Conservation (phyloP, 148 eudicot species). For the Silene conica region DNA sequence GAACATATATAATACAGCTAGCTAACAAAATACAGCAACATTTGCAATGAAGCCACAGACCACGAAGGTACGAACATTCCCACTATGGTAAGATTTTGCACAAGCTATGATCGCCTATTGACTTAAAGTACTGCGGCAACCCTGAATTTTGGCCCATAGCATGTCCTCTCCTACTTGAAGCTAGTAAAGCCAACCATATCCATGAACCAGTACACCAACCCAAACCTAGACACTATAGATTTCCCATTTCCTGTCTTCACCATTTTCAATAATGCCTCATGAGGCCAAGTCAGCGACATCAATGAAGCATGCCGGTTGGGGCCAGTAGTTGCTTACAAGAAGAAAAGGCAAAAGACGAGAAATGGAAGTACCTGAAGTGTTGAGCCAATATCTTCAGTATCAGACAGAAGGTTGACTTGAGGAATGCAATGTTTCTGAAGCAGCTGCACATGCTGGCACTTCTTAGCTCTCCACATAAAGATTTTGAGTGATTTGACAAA, state of each 20-base stretch:
- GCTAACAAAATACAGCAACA: neutral
- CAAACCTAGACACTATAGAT: too few species aligned
- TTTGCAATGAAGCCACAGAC: neutral
- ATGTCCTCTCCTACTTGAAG: neutral
- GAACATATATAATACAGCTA: neutral
- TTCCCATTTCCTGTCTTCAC: too few species aligned
- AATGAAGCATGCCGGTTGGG: neutral
- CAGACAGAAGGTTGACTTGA: conserved; percentile 27
- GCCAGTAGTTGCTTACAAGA: too few species aligned
- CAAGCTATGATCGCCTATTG: neutral
- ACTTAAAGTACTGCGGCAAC: neutral
- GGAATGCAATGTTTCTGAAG: conserved; percentile 68
- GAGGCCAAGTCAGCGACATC: neutral
- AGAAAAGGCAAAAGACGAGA: neutral
- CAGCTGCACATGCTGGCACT: conserved; percentile 43
- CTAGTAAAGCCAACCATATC: too few species aligned
- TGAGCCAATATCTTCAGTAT: conserved; percentile 19
- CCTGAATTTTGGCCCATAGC: neutral
- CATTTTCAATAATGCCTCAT: neutral
- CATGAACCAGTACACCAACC: too few species aligned
- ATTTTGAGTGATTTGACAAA: conserved; percentile 52
- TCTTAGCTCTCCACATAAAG: conserved; percentile 43
- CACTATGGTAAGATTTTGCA: neutral
- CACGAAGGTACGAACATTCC: neutral
- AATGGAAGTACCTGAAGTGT: conserved; percentile 29